Evolutionary conservation across 768 basidiomycete genomes (phyloP).

Genomic region (Pulveroboletus sp.): DNA sequence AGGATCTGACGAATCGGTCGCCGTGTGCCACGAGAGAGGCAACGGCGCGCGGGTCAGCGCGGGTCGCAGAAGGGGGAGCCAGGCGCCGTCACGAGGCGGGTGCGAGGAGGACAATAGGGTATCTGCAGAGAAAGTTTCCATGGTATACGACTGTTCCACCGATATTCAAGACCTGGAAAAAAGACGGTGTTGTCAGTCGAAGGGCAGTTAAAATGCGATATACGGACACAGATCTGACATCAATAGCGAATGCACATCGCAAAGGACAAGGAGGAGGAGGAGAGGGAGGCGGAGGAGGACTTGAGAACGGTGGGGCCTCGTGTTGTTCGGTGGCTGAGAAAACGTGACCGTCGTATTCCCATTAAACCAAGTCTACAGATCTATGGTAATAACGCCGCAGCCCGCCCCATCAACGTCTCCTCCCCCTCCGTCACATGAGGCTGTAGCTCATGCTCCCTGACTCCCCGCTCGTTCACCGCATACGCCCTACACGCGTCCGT

Average conservation of each 20-base stretch:
- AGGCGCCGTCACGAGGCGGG: slow-evolving; percentile 8
- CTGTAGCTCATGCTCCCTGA: slow-evolving; percentile 58
- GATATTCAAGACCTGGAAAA: slow-evolving; percentile 32
- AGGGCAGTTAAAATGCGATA: not conserved
- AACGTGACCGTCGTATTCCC: slow-evolving; percentile 31
- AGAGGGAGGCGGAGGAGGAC: not conserved
- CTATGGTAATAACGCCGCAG: not conserved
- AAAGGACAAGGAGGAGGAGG: slow-evolving; percentile 7
- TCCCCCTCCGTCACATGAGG: slow-evolving; percentile 58
- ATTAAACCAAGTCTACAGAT: slow-evolving; percentile 4
- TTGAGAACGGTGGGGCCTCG: slow-evolving; percentile 29
- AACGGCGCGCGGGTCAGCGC: slow-evolving; percentile 15
- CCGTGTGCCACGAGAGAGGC: slow-evolving; percentile 16
- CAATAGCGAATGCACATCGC: slow-evolving; percentile 24
- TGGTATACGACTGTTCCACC: slow-evolving; percentile 32
- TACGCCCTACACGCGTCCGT: slow-evolving; percentile 67
- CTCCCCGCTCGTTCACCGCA: slow-evolving; percentile 58
- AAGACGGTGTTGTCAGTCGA: not conserved
- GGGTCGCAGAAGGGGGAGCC: slow-evolving; percentile 15
- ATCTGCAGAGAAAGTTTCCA: slow-evolving; percentile 30
- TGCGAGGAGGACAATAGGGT: slow-evolving; percentile 21
- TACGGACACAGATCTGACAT: slow-evolving; percentile 23
- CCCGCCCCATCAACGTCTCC: slow-evolving; percentile 41
- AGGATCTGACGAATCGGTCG: slow-evolving; percentile 22
- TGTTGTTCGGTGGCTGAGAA: slow-evolving; percentile 35